Base-by-base conservation (phyloP, 75 land plant species). In the Pinus taeda region DNA sequence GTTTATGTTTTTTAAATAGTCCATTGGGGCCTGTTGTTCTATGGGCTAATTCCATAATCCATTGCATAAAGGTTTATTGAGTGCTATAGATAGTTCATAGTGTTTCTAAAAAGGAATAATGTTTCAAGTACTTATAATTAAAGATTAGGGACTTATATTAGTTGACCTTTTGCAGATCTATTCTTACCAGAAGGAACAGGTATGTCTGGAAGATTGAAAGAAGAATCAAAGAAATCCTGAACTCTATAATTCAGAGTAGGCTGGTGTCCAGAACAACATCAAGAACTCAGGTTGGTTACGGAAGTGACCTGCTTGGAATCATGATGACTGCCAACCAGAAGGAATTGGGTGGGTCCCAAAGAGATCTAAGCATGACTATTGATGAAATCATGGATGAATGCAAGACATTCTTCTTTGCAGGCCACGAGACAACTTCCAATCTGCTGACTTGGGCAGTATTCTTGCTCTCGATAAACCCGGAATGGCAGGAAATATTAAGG, bases 301-400 rank as follows among this genome's bases (percentile, higher is more conserved):
- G 75, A 29, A 73, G 80, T 64, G 82, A 81, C 75, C 60, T 91
- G 22, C 82, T 91, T 56, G 78, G 88, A 20, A n/a, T 84, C 62
- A 45, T 91, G 64, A 66, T 86, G 87, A 61, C 88, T 9, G 22
- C 71, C 71, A 75, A 75, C 61, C 62, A 36, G 30, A 29, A 60
- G 15, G 66, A 64, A 30, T 22, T 77, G 14, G n/a, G 20, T 15
- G 57, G 58, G 15, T 33, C 71, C 33, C 63, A 79, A 73, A 83
- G 78, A 36, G 74, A 84, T 11, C 42, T 77, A 57, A 84, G 60
- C 53, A 6, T 88, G 29, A 78, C 61, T 29, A 59, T 76, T 2
- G 87, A 93, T 3, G 89, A 88, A 30, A 77, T 91, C 22, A 87
- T 91, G 15, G 87, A 89, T 22, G 91, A 91, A 76, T 91, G 93